These are phyloP conservation scores for Begonia loranthoides DNA, from an alignment of 306 rosid species.

Conservation along the genomic window DNA sequence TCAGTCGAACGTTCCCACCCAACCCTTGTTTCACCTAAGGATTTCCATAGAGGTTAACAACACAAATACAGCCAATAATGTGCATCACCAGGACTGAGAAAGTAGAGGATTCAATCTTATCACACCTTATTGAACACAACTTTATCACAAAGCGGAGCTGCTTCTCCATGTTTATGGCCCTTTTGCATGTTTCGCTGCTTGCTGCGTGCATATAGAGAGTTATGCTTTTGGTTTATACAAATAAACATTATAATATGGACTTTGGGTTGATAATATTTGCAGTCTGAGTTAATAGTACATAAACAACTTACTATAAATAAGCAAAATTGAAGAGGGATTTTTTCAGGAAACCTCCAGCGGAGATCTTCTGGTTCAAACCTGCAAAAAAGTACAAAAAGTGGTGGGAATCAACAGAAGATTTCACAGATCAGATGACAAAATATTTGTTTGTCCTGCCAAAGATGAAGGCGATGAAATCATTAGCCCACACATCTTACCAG, in stretches of 20 bases:
- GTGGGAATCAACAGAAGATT: too few relatives aligned
- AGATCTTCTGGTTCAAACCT: constrained; percentile 78
- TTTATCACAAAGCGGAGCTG: constrained; percentile 66
- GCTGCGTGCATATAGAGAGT: constrained; percentile 20
- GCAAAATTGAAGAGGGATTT: constrained; percentile 60
- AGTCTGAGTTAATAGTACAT: too few relatives aligned
- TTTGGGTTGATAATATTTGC: too few relatives aligned
- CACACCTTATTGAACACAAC: constrained; percentile 89
- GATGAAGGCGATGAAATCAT: too few relatives aligned
- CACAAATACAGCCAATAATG: constrained; percentile 4
- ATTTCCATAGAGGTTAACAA: constrained; percentile 1
- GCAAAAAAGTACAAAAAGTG: constrained; percentile 7
- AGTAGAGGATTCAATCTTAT: constrained; percentile 7
- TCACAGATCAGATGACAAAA: too few relatives aligned
- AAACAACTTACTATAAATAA: constrained; percentile 52
- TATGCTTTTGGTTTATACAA: too few relatives aligned
- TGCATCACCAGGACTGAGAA: constrained; percentile 1
- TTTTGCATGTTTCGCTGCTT: constrained; percentile 58
- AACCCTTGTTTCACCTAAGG: constrained; percentile 77
- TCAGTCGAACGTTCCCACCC: constrained; percentile 81
- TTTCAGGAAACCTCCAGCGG: constrained; percentile 62
- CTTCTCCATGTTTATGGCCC: constrained; percentile 39
- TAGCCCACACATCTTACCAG: constrained; percentile 28
- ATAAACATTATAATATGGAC: too few relatives aligned
- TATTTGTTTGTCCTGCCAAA: too few relatives aligned